These are phyloP conservation scores for Clavariopsis aquatica DNA, from an alignment of 495 filamentous ascomycete species.

Conservation along the genomic window DNA sequence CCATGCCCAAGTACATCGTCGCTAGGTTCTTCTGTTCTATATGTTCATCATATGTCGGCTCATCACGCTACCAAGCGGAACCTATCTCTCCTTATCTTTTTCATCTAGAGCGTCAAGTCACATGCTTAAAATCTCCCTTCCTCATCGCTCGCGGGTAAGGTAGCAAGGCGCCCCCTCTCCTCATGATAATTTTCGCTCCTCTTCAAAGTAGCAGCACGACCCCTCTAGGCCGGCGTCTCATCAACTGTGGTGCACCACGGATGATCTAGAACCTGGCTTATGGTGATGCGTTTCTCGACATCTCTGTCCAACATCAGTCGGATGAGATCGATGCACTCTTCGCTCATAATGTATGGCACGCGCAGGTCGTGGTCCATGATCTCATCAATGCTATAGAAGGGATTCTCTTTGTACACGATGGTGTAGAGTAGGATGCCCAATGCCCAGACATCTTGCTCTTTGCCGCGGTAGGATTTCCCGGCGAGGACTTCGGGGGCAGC, in stretches of 20 bases:
- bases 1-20: neutral
- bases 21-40: neutral
- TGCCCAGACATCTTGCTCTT: slow-evolving; percentile 98
- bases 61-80: neutral
- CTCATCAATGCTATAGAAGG: slow-evolving; percentile 98
- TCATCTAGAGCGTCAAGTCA: neutral
- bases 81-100: neutral
- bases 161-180: no score
- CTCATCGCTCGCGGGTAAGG: no score
- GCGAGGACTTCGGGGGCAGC: slow-evolving; percentile 96
- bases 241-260: slow-evolving; percentile 60
- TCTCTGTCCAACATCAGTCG: slow-evolving; percentile 88
- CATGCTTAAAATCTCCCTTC: neutral
- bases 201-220: no score
- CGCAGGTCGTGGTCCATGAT: slow-evolving; percentile 96
- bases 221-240: neutral
- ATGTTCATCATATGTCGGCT: neutral
- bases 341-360: slow-evolving; percentile 88
- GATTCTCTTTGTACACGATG: slow-evolving; percentile 98
- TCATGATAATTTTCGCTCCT: no score
- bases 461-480: slow-evolving; percentile 88
- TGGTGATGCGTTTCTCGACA: slow-evolving; percentile 75
- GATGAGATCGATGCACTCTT: slow-evolving; percentile 86
- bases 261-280: slow-evolving; percentile 82
- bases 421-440: slow-evolving; percentile 98